Evolutionary conservation across 768 basidiomycete genomes (phyloP), one percentile per base, ranked within the genome.

Genomic region (Lactarius hengduanensis): DNA sequence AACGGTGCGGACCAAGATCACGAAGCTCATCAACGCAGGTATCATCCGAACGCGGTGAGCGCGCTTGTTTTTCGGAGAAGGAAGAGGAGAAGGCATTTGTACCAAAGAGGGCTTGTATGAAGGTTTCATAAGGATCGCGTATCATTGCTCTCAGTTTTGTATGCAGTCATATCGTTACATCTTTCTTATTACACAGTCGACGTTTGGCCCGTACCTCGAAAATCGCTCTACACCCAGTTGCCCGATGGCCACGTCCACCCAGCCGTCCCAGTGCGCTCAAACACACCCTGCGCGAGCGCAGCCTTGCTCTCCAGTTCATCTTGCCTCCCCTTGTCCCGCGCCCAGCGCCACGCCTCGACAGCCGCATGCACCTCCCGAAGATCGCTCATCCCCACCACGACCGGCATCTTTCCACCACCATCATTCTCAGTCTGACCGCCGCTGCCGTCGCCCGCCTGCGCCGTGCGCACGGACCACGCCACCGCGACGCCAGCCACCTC

Each of bases 11-110:
- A 76, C 81, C 63, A 96, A 96, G 82, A 92, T 97, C 69, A 83
- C 87, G 80, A 96, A 96, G 78, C 82, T 98, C 57, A 81, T 96
- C 73, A 91, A 92, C 64, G 94, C 94, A 34, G 96, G 96, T 64
- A 92, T 98, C 74, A 96, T 98, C 80, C 87, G 84, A 79, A 95
- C 94, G 36, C 82, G 91, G 72, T 91, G 78, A 86, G 67, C 53
- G 34, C n/a, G 45, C 18, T 32, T 47, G 9, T n/a, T 40, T 10
- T 55, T 26, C 18, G 50, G 26, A 13, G n/a, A 13, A 6, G 30
- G 40, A 54, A 6, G 28, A 32, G 4, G 20, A 34, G 22, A 58
- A 30, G 22, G 22, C 22, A 36, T 28, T 40, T 50, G 20, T 53
- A 28, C 10, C n/a, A 20, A 50, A 4, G 56, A 22, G 22, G 22